These are phyloP conservation scores for Lunularia cruciata DNA, from an alignment of 225 moss, liverwort and hornwort species.

Conservation along the genomic window DNA sequence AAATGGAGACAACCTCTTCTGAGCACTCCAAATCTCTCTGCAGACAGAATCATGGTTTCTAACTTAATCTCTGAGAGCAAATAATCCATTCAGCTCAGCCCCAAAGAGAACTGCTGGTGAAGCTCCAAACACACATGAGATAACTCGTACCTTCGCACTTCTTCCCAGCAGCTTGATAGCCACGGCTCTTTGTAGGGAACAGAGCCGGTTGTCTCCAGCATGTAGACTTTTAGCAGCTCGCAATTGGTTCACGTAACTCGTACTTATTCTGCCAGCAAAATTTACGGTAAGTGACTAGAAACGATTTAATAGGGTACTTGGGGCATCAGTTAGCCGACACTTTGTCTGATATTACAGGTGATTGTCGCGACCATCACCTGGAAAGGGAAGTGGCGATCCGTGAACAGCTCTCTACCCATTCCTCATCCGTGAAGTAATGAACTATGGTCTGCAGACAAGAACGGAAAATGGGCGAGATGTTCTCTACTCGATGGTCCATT, in stretches of 20 bases:
- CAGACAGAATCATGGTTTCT: too few relatives aligned
- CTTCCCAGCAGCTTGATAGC: constrained; percentile 29
- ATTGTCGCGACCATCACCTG: constrained; percentile 28
- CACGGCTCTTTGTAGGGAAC: constrained; percentile 31
- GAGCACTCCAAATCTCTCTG: constrained; percentile 28
- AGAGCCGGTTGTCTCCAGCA: constrained; percentile 25
- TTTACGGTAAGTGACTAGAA: too few relatives aligned
- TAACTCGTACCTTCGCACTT: constrained; percentile 17
- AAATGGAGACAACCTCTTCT: constrained; percentile 32
- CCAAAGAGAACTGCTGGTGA: too few relatives aligned
- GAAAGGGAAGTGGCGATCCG: constrained; percentile 26
- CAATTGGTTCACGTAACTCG: constrained; percentile 30
- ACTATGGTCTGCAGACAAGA: constrained; percentile 28
- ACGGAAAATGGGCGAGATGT: constrained; percentile 18
- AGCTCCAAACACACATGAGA: not conserved
- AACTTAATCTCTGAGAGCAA: too few relatives aligned
- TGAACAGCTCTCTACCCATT: constrained; percentile 32
- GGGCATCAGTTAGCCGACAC: too few relatives aligned
- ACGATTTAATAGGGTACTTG: too few relatives aligned
- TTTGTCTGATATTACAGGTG: too few relatives aligned
- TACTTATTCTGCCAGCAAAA: constrained; percentile 26
- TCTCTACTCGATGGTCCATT: constrained; percentile 30
- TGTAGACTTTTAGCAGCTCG: constrained; percentile 29
- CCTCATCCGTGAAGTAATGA: constrained; percentile 35
- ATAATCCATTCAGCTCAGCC: not conserved